These are phyloP conservation scores for Tetracladium setigerum DNA, from an alignment of 495 filamentous ascomycete genomes.

Conservation along the genomic window DNA sequence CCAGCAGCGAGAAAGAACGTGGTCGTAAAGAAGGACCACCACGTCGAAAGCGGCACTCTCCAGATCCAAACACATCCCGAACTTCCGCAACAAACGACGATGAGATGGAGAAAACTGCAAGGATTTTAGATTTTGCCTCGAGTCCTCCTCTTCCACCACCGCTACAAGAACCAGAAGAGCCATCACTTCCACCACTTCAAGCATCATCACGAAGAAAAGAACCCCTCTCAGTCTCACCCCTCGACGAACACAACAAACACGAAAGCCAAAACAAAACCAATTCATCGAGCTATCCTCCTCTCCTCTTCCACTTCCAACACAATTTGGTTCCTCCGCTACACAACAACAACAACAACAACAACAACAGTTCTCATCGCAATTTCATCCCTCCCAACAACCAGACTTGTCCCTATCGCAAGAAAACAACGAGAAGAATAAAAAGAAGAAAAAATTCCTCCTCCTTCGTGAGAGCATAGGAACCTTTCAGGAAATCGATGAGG, in stretches of 20 bases:
- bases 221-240: background rate
- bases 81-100: background rate
- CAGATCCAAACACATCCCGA: background rate
- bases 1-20: too few species aligned
- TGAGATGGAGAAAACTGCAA: background rate
- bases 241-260: background rate
- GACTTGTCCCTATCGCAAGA: background rate
- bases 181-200: background rate
- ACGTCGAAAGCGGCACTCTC: background rate
- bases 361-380: background rate
- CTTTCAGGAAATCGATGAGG: conserved; percentile 14
- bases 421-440: conserved; percentile 2
- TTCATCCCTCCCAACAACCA: background rate
- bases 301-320: background rate
- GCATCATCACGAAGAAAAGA: background rate
- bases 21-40: background rate
- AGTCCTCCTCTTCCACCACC: background rate
- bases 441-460: conserved; percentile 10
- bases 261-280: background rate
- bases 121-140: background rate
- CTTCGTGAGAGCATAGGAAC: conserved; percentile 14
- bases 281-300: conserved; percentile 3
- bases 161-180: background rate
- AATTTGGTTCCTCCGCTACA: background rate
- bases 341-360: background rate